Conservation (phyloP, 2,329 filamentous ascomycete species). For the Lasiodiplodia sp. region DNA sequence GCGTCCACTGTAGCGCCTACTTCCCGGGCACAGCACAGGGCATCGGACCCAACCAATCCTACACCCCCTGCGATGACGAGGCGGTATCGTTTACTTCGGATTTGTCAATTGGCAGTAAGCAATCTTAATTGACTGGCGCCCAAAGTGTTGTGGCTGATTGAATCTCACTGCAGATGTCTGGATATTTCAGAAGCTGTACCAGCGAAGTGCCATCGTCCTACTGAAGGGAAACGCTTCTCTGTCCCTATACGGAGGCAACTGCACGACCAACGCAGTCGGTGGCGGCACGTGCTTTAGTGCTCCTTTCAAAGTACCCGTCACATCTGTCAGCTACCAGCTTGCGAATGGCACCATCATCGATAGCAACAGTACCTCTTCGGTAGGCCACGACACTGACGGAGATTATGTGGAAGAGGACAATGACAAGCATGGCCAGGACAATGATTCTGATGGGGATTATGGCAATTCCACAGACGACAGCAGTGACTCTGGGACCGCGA, state of each 20-base stretch:
- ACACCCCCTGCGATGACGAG: constrained; percentile 15
- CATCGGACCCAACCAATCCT: background rate
- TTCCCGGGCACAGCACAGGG: background rate
- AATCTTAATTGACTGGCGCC: background rate
- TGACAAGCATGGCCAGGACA: background rate
- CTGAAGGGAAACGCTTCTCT: background rate
- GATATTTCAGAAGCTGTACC: constrained; percentile 7
- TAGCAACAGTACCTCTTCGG: background rate
- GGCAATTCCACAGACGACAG: background rate
- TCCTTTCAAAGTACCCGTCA: constrained; percentile 7
- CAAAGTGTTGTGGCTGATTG: background rate
- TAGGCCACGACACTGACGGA: background rate
- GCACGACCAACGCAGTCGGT: background rate
- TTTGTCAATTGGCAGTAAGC: constrained; percentile 8
- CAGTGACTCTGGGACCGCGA: background rate
- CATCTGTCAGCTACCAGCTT: background rate
- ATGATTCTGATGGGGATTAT: background rate
- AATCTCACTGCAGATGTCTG: background rate
- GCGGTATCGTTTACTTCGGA: constrained; percentile 8
- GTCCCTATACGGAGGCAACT: background rate
- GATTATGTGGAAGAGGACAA: background rate
- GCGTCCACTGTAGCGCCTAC: constrained; percentile 4
- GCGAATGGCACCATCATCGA: background rate
- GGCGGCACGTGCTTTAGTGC: constrained; percentile 6
- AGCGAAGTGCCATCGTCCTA: background rate